Conservation (phyloP, 83 land plant species). For the Thuja plicata region DNA sequence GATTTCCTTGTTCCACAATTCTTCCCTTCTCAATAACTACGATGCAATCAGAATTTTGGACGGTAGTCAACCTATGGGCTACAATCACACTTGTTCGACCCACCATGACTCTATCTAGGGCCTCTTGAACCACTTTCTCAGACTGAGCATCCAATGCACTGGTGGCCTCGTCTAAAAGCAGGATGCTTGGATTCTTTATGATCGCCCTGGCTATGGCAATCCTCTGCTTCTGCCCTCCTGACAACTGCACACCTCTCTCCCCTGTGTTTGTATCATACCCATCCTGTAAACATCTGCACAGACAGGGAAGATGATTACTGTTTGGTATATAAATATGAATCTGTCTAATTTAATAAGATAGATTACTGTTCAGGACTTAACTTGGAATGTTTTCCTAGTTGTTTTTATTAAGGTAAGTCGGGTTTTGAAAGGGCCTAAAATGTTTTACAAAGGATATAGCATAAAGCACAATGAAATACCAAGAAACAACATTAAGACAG, state of each 20-base stretch:
- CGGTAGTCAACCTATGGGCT: slow-evolving; percentile 53
- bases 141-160: slow-evolving; percentile 55
- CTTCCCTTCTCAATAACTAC: slow-evolving; percentile 49
- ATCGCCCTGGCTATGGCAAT: slow-evolving; percentile 58
- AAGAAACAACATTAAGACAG: too few relatives aligned
- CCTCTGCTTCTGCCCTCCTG: slow-evolving; percentile 57
- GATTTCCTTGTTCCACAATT: slow-evolving; percentile 39
- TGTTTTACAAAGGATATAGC: too few relatives aligned
- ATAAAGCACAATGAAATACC: too few relatives aligned
- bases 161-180: slow-evolving; percentile 53
- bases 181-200: slow-evolving; percentile 41
- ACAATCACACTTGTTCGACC: slow-evolving; percentile 33
- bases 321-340: neutral
- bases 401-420: too few relatives aligned
- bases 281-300: slow-evolving; percentile 29
- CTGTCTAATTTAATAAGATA: neutral
- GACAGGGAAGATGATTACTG: neutral
- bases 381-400: neutral
- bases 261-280: slow-evolving; percentile 51
- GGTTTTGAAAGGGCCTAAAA: too few relatives aligned
- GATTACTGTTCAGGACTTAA: too few relatives aligned
- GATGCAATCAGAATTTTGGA: slow-evolving; percentile 41
- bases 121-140: slow-evolving; percentile 34
- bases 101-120: slow-evolving; percentile 27
- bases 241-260: slow-evolving; percentile 43